Evolutionary conservation across 2,329 filamentous ascomycete species (phyloP), one percentile per base, ranked within the genome.

Genomic region (Akanthomyces dipterigenus): DNA sequence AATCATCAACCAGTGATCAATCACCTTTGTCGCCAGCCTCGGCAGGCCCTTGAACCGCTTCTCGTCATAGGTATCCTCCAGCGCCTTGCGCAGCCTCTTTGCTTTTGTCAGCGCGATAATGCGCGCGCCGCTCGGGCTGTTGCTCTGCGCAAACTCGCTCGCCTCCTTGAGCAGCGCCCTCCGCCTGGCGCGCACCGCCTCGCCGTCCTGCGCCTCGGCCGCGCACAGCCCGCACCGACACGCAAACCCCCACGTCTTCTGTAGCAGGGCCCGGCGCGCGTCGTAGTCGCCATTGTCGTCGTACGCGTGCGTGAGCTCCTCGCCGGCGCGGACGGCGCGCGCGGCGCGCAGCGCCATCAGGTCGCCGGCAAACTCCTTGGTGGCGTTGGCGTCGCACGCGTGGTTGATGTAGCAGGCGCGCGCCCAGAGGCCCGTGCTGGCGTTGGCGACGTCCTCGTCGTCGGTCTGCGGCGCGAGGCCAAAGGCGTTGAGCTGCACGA

Each of bases 361-460:
- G 62, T 76, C 77, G 24, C 77, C 77, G 6, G 77, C 66, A 51
- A 72, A 76, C 2, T 73, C 68, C 31, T 73, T 74, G 48, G 67
- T 68, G 0, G 67, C 62, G 61, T 77, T 79, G 36, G 70, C 57
- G 1, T 71, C 54, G 60, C 77, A 79, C 0, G 74, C 75, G 62
- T 79, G 77, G 51, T 79, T 79, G 62, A 77, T 72, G 61, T 75
- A 76, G 0, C 76, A 72, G 3, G 75, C 71, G 5, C 69, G 64
- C 1, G 71, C 66, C 76, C 76, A 79, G 28, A 79, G 64, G 2
- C 76, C 76, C 0, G 71, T 70, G 50, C 72, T 76, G 1, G 73
- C 65, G 36, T 71, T 73, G 3, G 66, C 66, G 0, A 69, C 60
- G 11, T 67, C 67, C 42, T 72, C 71, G 2, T 70, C 69, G 1